Evolutionary conservation across 2,329 filamentous ascomycete species (phyloP).

Genomic region (Fonsecaea multimorphosa): DNA sequence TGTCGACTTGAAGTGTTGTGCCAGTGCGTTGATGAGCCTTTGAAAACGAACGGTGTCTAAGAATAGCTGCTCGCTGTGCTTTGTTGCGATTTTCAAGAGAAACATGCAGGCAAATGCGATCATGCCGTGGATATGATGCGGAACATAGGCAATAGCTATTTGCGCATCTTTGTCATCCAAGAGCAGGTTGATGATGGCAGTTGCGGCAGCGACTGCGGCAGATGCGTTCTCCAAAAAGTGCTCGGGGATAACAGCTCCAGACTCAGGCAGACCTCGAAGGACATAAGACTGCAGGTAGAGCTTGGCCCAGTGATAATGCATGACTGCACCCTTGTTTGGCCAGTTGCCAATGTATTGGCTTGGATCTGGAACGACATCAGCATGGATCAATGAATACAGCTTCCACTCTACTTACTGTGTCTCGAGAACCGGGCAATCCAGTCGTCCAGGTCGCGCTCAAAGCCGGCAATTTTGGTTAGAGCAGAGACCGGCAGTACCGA

Average conservation of each 20-base stretch:
- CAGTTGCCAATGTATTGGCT: conserved; percentile 57
- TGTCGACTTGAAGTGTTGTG: conserved; percentile 42
- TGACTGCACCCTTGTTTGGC: conserved; percentile 56
- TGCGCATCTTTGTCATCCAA: conserved; percentile 54
- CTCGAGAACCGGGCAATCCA: conserved; percentile 44
- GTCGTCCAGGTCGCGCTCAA: conserved; percentile 48
- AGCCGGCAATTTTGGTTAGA: conserved; percentile 49
- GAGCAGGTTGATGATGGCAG: conserved; percentile 51
- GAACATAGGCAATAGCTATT: conserved; percentile 51
- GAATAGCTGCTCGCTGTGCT: conserved; percentile 47
- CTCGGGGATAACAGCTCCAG: conserved; percentile 46
- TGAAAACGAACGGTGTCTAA: conserved; percentile 41
- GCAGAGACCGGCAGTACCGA: conserved; percentile 46
- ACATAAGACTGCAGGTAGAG: conserved; percentile 59
- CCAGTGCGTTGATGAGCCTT: conserved; percentile 41
- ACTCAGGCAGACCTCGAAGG: conserved; percentile 54
- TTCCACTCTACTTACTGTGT: conserved; percentile 33
- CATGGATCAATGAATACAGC: neutral
- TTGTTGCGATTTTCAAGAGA: conserved; percentile 52
- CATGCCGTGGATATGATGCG: conserved; percentile 55
- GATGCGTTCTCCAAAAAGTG: conserved; percentile 51
- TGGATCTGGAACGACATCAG: conserved; percentile 45
- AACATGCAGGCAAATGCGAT: conserved; percentile 56
- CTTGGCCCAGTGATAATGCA: conserved; percentile 60
- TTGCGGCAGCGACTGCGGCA: conserved; percentile 52